Evolutionary conservation across 176 grass and related monocot genomes (phyloP).

Genomic region (Stipa capillata): DNA sequence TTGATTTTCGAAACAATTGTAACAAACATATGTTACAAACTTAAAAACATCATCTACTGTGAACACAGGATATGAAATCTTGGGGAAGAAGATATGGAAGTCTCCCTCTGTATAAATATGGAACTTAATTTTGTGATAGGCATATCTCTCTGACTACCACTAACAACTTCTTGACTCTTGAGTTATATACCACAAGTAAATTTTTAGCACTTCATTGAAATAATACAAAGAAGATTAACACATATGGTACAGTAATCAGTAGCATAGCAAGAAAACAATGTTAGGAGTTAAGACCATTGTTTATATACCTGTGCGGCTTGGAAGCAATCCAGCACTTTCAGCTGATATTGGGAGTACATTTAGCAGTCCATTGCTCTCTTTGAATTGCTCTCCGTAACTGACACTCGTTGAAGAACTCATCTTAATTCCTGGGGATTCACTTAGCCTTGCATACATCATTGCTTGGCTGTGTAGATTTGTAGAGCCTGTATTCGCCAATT

Average conservation of each 20-base stretch:
- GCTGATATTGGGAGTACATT: slow-evolving; percentile 81
- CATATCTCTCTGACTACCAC: neutral
- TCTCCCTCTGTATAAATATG: neutral
- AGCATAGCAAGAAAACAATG: neutral
- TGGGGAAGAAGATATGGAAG: neutral
- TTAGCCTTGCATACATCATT: slow-evolving; percentile 47
- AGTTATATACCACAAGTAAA: neutral
- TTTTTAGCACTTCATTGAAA: neutral
- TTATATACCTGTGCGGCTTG: slow-evolving; percentile 39
- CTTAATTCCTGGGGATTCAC: slow-evolving; percentile 43
- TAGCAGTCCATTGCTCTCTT: slow-evolving; percentile 28
- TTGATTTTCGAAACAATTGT: neutral
- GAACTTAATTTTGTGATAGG: neutral
- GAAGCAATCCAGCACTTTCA: slow-evolving; percentile 83
- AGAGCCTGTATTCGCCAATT: slow-evolving; percentile 36
- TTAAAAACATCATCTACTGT: neutral
- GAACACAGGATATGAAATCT: neutral
- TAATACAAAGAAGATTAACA: neutral
- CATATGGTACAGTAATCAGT: neutral
- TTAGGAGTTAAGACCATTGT: neutral
- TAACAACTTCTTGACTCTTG: neutral
- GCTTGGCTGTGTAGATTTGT: slow-evolving; percentile 64
- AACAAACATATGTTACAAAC: neutral
- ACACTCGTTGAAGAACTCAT: slow-evolving; percentile 10
- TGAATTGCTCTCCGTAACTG: slow-evolving; percentile 18